These are phyloP conservation scores for Albifimbria verrucaria DNA, from an alignment of 2,329 filamentous ascomycete genomes.

Conservation along the genomic window DNA sequence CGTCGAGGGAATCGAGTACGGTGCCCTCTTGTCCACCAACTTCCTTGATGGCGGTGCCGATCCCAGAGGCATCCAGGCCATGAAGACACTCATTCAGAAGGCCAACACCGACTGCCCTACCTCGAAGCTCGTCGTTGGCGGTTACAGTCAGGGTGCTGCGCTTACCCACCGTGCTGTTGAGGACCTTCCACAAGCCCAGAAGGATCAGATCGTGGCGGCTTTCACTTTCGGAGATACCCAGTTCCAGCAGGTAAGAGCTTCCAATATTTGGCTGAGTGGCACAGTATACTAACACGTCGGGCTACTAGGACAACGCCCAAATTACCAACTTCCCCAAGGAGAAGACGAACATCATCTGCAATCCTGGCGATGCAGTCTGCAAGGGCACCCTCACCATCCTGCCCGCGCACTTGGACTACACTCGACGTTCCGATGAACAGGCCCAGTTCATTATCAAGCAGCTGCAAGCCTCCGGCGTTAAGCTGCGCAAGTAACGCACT, in stretches of 20 bases:
- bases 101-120: slow-evolving; percentile 33
- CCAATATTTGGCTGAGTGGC: background rate
- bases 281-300: background rate
- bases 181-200: slow-evolving; percentile 16
- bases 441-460: slow-evolving; percentile 22
- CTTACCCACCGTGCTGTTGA: slow-evolving; percentile 23
- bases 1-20: slow-evolving; percentile 30
- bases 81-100: slow-evolving; percentile 28
- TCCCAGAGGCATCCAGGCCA: slow-evolving; percentile 25
- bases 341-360: slow-evolving; percentile 38
- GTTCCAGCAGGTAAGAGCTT: slow-evolving; percentile 10
- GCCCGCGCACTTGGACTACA: slow-evolving; percentile 33
- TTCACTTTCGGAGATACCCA: slow-evolving; percentile 25
- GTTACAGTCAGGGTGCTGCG: slow-evolving; percentile 35
- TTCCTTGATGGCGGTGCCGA: slow-evolving; percentile 26
- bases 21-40: slow-evolving; percentile 29
- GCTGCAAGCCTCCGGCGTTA: slow-evolving; percentile 1
- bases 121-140: slow-evolving; percentile 32
- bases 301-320: slow-evolving; percentile 28
- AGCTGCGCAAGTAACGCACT: background rate
- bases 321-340: slow-evolving; percentile 31
- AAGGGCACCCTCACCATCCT: slow-evolving; percentile 29
- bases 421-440: slow-evolving; percentile 25
- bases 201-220: slow-evolving; percentile 18
- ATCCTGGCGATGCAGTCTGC: slow-evolving; percentile 35